These are phyloP conservation scores for Murraya koenigii DNA, from an alignment of 345 rosid genomes.

Conservation along the genomic window DNA sequence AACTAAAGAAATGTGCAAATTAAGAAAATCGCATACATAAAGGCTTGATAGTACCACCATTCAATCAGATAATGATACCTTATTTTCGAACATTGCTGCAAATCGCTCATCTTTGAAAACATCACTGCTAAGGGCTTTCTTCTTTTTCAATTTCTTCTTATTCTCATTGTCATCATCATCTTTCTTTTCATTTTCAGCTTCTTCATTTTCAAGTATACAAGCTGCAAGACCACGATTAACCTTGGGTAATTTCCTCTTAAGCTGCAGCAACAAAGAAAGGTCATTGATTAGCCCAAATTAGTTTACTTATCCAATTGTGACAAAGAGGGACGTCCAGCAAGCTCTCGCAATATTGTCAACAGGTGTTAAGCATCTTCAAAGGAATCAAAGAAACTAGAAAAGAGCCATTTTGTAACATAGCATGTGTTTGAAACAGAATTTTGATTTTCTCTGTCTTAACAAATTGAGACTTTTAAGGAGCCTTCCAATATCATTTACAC, in stretches of 20 bases:
- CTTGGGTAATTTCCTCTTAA: conserved; percentile 62
- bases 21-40: not conserved
- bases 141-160: conserved; percentile 70
- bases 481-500: not conserved
- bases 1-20: not conserved
- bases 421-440: not conserved
- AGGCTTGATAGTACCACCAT: not conserved
- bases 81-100: conserved; percentile 42
- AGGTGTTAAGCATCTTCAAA: not conserved
- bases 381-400: not conserved
- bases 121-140: conserved; percentile 54
- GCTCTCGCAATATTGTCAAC: not conserved
- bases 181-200: conserved; percentile 47
- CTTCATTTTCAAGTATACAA: conserved; percentile 50
- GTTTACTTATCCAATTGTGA: not conserved
- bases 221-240: conserved; percentile 72
- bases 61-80: conserved; percentile 41
- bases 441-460: not conserved
- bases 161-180: conserved; percentile 45
- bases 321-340: not conserved
- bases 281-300: not conserved
- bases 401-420: not conserved
- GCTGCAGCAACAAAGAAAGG: conserved; percentile 41
- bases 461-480: not conserved
- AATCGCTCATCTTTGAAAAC: conserved; percentile 63